Evolutionary conservation across 176 grass and related monocot species (phyloP).

Genomic region (Thalia dealbata): DNA sequence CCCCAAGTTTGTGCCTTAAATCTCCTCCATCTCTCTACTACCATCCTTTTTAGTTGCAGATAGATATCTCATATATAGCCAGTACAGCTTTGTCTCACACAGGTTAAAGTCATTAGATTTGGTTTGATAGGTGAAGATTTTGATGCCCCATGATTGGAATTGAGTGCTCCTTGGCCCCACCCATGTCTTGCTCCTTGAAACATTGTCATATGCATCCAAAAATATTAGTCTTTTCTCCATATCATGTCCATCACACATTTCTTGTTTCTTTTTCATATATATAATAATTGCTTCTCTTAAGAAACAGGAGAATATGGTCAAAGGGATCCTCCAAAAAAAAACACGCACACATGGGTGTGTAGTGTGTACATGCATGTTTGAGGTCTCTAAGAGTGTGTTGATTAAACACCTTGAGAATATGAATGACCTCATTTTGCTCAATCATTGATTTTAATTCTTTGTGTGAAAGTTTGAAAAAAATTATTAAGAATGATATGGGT

Average conservation of each 20-base stretch:
- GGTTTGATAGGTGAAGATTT: conserved; percentile 25
- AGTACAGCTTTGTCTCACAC: neutral
- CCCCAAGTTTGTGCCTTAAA: neutral
- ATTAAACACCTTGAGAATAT: too few relatives aligned
- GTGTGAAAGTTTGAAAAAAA: too few relatives aligned
- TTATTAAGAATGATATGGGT: too few relatives aligned
- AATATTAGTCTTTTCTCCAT: neutral
- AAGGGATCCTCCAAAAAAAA: too few relatives aligned
- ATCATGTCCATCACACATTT: neutral
- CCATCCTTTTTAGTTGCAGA: neutral
- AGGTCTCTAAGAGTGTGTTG: too few relatives aligned
- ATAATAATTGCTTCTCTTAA: neutral
- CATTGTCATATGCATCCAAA: neutral
- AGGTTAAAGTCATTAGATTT: conserved; percentile 14
- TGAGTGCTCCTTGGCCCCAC: conserved; percentile 5
- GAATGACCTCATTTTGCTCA: too few relatives aligned
- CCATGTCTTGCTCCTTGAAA: neutral
- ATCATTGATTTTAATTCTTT: too few relatives aligned
- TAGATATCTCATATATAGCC: neutral
- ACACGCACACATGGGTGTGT: too few relatives aligned
- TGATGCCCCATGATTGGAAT: conserved; percentile 23
- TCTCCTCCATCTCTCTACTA: neutral
- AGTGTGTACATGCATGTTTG: too few relatives aligned
- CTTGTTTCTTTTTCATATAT: neutral
- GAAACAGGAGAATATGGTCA: neutral